Evolutionary conservation across 495 filamentous ascomycete species (phyloP).

Genomic region (Lasiosphaeria ovina): DNA sequence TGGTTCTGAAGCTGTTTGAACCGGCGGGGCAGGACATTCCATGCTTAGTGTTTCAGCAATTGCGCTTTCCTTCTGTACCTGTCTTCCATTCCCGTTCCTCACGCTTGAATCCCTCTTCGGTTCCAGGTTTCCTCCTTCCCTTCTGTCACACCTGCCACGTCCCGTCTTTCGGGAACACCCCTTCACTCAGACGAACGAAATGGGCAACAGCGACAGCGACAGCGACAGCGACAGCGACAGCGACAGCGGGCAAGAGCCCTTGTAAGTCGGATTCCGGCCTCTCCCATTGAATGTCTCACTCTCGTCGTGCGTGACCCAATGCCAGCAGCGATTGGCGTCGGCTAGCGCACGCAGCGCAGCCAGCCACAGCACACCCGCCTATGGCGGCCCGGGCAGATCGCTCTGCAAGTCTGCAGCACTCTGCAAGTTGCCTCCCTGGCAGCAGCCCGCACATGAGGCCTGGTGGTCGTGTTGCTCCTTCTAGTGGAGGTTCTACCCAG

Average conservation of each 20-base stretch:
- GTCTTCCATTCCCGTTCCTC: too few species aligned
- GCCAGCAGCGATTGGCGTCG: constrained; percentile 5
- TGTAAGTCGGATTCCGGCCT: constrained; percentile 6
- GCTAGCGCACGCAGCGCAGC: constrained; percentile 8
- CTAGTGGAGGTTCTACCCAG: too few species aligned
- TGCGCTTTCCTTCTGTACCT: too few species aligned
- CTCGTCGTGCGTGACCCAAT: constrained; percentile 9
- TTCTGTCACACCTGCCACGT: too few species aligned
- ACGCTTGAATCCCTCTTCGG: too few species aligned
- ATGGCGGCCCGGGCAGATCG: constrained; percentile 4
- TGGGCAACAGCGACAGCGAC: constrained; percentile 12
- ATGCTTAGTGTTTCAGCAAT: too few species aligned
- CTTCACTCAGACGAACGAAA: not conserved
- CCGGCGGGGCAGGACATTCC: too few species aligned
- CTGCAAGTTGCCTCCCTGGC: constrained; percentile 6
- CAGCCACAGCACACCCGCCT: not conserved
- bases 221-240: constrained; percentile 14
- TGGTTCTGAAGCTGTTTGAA: too few species aligned
- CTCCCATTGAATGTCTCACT: not conserved
- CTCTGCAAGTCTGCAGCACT: not conserved
- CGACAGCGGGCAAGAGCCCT: constrained; percentile 6
- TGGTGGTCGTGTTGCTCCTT: too few species aligned
- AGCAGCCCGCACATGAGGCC: not conserved
- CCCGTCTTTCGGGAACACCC: too few species aligned
- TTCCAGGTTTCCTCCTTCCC: too few species aligned